Base-by-base conservation (phyloP, 2,329 filamentous ascomycete species). In the Lecanicillium sp. region DNA sequence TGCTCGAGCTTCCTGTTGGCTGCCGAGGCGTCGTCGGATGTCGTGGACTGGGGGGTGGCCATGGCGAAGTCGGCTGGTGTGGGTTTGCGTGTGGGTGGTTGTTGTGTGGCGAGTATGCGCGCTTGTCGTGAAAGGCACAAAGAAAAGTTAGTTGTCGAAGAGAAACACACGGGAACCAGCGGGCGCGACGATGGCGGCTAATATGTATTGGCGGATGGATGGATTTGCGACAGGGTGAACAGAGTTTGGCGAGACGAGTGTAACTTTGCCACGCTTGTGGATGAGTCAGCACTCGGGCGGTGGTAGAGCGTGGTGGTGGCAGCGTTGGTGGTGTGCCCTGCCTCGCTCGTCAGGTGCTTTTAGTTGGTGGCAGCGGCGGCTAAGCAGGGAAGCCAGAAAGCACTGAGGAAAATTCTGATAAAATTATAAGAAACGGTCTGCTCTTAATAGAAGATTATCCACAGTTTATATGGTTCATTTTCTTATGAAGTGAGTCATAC, bases 1-100 rank as follows among this genome's bases (percentile, higher is more conserved):
- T 94, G 87, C 65, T 90, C 81, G 48, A 71, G 68, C 50, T 69
- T 69, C 54, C 71, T 72, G 52, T 72, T 67, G 43, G 56, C 61
- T 36, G 57, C 55, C 17, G 58, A 56, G 47, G 54, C 61, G 33
- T 68, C 65, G 47, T 66, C 54, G 22, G 64, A 62, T 39, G 58
- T 57, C 33, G 65, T 72, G 19, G 74, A 71, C 45, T 71, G 66
- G 22, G 77, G 77, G 10, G 75, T 72, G 19, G 77, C 70, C 78
- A 81, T 81, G 36, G 44, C 50, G 29, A 11, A 25, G 6, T 25
- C 11, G 22, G 6, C 22, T 6, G 11, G 22, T 20, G 10, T 3
- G 28, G 8, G 20, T 40, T 44, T 44, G 41, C 35, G 35, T 36
- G 19, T 39, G 6, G 13, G 18, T n/a, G 17, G 40, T 22, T 31